A percentile compares a stretch with the other conserved stretches of the same genome.
Conservation (phyloP, 306 rosid species). For the Parietaria judaica region DNA sequence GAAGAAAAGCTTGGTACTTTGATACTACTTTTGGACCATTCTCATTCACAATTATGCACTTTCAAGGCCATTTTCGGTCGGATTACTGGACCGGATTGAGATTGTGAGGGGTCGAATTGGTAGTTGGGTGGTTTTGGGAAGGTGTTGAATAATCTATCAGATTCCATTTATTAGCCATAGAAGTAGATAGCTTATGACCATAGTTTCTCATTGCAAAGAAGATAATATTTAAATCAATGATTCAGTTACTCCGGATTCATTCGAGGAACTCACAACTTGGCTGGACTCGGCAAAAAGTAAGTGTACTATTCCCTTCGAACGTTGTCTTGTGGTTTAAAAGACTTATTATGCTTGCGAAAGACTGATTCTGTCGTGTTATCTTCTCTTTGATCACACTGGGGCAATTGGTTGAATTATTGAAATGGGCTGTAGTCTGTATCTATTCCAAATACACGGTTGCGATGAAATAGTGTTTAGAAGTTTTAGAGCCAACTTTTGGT, state of each 20-base stretch:
- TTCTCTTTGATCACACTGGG: not conserved
- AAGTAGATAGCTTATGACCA: too few relatives aligned
- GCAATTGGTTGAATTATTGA: conserved; percentile 14
- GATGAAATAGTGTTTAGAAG: conserved; percentile 5
- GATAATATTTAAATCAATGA: too few relatives aligned
- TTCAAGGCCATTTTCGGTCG: not conserved
- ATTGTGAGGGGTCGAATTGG: conserved; percentile 8
- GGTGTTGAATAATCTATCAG: not conserved
- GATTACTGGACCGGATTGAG: not conserved
- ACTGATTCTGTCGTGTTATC: not conserved
- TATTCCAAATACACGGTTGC: not conserved
- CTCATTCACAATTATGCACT: not conserved
- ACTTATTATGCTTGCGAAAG: not conserved
- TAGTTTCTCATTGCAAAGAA: too few relatives aligned
- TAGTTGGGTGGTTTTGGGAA: conserved; percentile 14
- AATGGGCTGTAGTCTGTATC: conserved; percentile 5
- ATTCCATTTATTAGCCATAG: too few relatives aligned
- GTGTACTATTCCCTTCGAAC: conserved; percentile 12
- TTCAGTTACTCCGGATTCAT: conserved; percentile 67
- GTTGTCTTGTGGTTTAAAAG: not conserved
- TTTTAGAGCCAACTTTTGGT: not conserved
- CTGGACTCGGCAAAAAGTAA: conserved; percentile 96
- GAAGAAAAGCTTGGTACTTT: too few relatives aligned
- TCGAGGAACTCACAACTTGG: conserved; percentile 46
- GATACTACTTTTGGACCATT: not conserved